These are phyloP conservation scores for Actinidia arguta DNA, from an alignment of 179 eudicot species.

Conservation along the genomic window DNA sequence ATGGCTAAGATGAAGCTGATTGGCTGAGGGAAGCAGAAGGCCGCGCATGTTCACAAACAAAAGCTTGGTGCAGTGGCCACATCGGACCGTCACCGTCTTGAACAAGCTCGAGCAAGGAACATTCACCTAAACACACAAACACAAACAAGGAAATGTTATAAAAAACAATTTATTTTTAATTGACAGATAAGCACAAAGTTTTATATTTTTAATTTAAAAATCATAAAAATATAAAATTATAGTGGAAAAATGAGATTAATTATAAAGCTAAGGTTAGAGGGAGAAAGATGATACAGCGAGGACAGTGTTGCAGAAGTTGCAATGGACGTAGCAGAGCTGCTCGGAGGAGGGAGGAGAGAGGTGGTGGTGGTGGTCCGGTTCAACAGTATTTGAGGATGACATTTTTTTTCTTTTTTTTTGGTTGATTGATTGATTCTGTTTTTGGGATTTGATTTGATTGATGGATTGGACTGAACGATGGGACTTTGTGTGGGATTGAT, in stretches of 20 bases:
- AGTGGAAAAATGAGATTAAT: no score
- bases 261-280: not conserved
- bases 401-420: conserved; percentile 18
- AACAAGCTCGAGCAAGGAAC: conserved; percentile 92
- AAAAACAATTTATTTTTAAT: no score
- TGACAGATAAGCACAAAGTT: no score
- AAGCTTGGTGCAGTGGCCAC: conserved; percentile 93
- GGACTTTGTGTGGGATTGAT: conserved; percentile 15
- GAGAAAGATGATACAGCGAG: conserved; percentile 62
- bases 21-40: conserved; percentile 48
- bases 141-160: not conserved
- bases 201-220: no score
- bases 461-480: conserved; percentile 52
- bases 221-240: no score
- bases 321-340: conserved; percentile 94
- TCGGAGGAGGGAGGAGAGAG: conserved; percentile 52
- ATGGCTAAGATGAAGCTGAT: conserved; percentile 59
- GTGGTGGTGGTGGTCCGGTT: conserved; percentile 40
- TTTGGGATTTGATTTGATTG: conserved; percentile 30
- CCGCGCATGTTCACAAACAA: conserved; percentile 84
- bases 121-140: conserved; percentile 63
- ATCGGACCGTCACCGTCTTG: conserved; percentile 93
- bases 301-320: conserved; percentile 86
- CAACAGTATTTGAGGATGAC: conserved; percentile 44
- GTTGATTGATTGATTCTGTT: not conserved